Conservation (phyloP, 495 filamentous ascomycete species). For the Annulohypoxylon moriforme region DNA sequence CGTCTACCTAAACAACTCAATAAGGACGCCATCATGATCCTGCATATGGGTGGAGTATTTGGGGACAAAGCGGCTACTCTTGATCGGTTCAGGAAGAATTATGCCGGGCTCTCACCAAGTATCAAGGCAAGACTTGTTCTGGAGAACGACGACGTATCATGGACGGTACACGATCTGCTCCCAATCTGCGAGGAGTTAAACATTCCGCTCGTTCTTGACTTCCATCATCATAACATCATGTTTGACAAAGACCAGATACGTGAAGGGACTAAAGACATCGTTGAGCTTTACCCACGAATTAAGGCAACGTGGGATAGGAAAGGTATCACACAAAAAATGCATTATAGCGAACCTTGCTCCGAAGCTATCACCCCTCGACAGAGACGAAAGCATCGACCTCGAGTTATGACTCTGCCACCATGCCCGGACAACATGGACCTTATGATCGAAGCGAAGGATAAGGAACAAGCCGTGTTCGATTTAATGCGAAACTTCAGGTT, state of each 20-base stretch:
- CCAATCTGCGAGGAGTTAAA: conserved; percentile 92
- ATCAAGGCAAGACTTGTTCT: conserved; percentile 87
- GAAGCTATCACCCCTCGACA: conserved; percentile 79
- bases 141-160: conserved; percentile 93
- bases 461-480: conserved; percentile 96
- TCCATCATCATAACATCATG: conserved; percentile 94
- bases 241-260: conserved; percentile 78
- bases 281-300: conserved; percentile 70
- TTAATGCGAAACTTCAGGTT: conserved; percentile 89
- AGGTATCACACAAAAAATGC: conserved; percentile 93
- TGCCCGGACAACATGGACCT: conserved; percentile 86
- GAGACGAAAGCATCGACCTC: conserved; percentile 83
- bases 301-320: conserved; percentile 87
- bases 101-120: conserved; percentile 69
- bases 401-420: conserved; percentile 82
- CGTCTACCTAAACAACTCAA: conserved; percentile 82
- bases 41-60: conserved; percentile 94
- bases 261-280: conserved; percentile 88
- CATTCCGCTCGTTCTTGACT: conserved; percentile 93
- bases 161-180: conserved; percentile 90
- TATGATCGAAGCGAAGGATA: conserved; percentile 99
- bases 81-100: conserved; percentile 83
- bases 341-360: conserved; percentile 85
- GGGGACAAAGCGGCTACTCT: conserved; percentile 88
- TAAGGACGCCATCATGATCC: conserved; percentile 91